Conservation (phyloP, 352 stramenopile genomes). For the Globisporangium sylvaticum region DNA sequence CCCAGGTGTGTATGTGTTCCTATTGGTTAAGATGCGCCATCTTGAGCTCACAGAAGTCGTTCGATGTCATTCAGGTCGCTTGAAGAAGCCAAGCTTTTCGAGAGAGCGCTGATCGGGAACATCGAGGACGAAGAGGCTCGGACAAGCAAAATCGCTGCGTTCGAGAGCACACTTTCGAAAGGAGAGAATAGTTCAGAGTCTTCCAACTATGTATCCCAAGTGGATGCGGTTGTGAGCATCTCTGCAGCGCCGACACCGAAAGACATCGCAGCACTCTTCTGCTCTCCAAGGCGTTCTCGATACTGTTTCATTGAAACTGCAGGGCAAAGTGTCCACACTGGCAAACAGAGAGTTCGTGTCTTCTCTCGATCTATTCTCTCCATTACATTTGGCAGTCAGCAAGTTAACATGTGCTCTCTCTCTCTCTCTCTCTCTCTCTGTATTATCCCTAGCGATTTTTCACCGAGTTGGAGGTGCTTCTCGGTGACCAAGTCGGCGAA, state of each 20-base stretch:
- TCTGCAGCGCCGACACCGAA: background rate
- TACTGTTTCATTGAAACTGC: constrained; percentile 5
- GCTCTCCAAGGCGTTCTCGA: constrained; percentile 30
- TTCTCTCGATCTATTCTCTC: background rate
- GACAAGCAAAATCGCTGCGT: constrained; percentile 3
- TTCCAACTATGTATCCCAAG: constrained; percentile 1
- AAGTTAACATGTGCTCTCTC: background rate
- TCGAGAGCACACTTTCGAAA: constrained; percentile 6
- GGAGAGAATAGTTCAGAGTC: constrained; percentile 3
- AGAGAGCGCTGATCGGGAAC: constrained; percentile 26
- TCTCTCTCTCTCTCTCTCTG: background rate
- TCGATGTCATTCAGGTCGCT: constrained; percentile 21
- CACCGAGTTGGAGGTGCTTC: constrained; percentile 37
- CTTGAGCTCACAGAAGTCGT: background rate
- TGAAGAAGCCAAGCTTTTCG: constrained; percentile 55
- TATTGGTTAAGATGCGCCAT: too few species aligned
- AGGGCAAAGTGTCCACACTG: background rate
- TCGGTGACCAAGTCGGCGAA: constrained; percentile 33
- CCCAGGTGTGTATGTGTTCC: constrained; percentile 39
- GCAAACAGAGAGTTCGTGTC: constrained; percentile 1
- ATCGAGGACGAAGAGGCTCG: constrained; percentile 15
- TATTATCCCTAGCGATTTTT: constrained; percentile 23
- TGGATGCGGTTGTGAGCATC: constrained; percentile 8
- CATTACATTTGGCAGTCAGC: background rate
- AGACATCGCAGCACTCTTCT: background rate